A percentile compares a stretch with the other conserved stretches of the same genome.
Conservation (phyloP, 2,329 filamentous ascomycete species). For the Coccinonectria pachysandricola region DNA sequence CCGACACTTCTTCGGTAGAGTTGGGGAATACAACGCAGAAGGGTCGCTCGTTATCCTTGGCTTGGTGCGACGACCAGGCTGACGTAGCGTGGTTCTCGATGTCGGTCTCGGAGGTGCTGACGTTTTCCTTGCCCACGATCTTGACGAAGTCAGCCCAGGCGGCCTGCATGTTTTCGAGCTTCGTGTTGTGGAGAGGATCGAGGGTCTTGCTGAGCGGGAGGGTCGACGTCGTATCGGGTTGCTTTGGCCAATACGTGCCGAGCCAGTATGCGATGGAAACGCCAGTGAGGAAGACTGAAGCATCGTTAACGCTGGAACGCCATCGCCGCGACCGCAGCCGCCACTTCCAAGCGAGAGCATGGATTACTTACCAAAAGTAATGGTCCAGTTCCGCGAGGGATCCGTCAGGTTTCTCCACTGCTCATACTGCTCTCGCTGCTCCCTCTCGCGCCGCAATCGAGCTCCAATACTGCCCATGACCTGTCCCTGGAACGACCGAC, state of each 20-base stretch:
- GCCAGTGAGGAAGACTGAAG: slow-evolving; percentile 40
- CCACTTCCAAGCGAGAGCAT: too few relatives aligned
- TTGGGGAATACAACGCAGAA: slow-evolving; percentile 68
- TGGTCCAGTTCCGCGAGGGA: slow-evolving; percentile 37
- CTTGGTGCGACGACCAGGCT: slow-evolving; percentile 52
- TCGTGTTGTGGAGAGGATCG: slow-evolving; percentile 46
- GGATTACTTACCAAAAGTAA: slow-evolving; percentile 46
- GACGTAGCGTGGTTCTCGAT: slow-evolving; percentile 48
- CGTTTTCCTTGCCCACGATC: slow-evolving; percentile 53
- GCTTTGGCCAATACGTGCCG: slow-evolving; percentile 43
- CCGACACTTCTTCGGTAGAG: slow-evolving; percentile 73
- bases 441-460: slow-evolving; percentile 43
- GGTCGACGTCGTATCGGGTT: slow-evolving; percentile 45
- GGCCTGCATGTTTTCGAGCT: slow-evolving; percentile 54
- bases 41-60: slow-evolving; percentile 37
- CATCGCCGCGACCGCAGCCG: too few relatives aligned
- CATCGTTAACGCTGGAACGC: too few relatives aligned
- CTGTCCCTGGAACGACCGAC: slow-evolving; percentile 44
- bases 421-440: slow-evolving; percentile 41
- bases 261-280: slow-evolving; percentile 46
- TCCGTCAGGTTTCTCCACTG: slow-evolving; percentile 30
- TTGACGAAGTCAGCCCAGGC: slow-evolving; percentile 59
- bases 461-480: slow-evolving; percentile 48
- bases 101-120: slow-evolving; percentile 48
- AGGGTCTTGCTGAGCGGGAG: slow-evolving; percentile 42